A percentile compares a stretch with the other conserved stretches of the same genome.
Conservation (phyloP, 352 stramenopile genomes). For the Phytophthora sp. region DNA sequence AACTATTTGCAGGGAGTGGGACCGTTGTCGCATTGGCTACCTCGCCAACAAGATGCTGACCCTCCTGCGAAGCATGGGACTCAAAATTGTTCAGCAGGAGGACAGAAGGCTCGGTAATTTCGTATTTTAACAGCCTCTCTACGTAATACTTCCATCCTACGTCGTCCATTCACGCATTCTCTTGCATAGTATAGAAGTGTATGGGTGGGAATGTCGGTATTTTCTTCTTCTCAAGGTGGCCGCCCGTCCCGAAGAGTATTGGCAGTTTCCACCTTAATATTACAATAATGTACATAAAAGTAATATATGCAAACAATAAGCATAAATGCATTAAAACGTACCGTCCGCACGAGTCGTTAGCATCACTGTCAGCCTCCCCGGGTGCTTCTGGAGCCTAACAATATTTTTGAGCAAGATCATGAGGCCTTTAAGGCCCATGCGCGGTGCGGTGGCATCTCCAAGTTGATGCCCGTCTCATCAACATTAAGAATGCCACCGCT, state of each 20-base stretch:
- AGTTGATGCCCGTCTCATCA: slow-evolving; percentile 12
- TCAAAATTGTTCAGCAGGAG: too few relatives aligned
- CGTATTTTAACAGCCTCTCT: too few relatives aligned
- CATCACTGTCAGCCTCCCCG: not conserved
- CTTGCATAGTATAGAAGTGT: slow-evolving; percentile 2
- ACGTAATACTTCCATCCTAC: too few relatives aligned
- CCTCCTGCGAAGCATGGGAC: too few relatives aligned
- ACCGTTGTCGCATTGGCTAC: too few relatives aligned
- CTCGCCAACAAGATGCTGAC: too few relatives aligned
- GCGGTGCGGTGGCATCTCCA: slow-evolving; percentile 2
- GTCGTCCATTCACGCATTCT: too few relatives aligned
- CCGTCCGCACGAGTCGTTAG: slow-evolving; percentile 4
- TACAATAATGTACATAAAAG: not conserved
- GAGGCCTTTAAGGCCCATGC: not conserved
- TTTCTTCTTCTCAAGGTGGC: not conserved
- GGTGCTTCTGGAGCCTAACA: slow-evolving; percentile 1
- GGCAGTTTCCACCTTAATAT: slow-evolving; percentile 6
- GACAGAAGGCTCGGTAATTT: too few relatives aligned
- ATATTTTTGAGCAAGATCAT: not conserved
- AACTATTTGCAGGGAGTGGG: too few relatives aligned
- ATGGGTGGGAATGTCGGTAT: not conserved
- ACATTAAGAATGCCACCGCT: slow-evolving; percentile 10
- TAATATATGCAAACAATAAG: not conserved
- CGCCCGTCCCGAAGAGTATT: too few relatives aligned
- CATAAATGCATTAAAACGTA: slow-evolving; percentile 1